These are phyloP conservation scores for Zarea fungicola DNA, from an alignment of 2,329 filamentous ascomycete genomes.

Conservation along the genomic window DNA sequence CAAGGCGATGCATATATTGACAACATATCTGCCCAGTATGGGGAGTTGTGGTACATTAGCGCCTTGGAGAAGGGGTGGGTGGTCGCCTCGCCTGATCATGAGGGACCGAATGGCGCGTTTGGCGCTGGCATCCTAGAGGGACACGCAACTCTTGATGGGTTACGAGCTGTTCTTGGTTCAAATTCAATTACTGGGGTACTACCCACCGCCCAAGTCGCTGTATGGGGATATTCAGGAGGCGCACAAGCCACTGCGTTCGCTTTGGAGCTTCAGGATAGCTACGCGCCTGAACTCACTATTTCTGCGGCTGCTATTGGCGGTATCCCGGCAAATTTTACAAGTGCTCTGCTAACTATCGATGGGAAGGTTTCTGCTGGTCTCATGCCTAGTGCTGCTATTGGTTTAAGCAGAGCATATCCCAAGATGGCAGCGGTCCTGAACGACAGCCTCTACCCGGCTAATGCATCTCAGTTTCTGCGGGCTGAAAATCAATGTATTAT, in stretches of 20 bases:
- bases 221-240: constrained; percentile 5
- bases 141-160: not conserved
- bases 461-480: not conserved
- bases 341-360: not conserved
- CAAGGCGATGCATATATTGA: not conserved
- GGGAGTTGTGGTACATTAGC: not conserved
- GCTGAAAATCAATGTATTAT: not conserved
- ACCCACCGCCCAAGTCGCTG: not conserved
- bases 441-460: not conserved
- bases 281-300: not conserved
- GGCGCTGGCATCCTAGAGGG: not conserved
- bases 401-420: not conserved
- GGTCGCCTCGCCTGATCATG: not conserved
- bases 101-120: not conserved
- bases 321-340: not conserved
- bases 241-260: not conserved
- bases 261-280: not conserved
- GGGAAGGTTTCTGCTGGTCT: not conserved
- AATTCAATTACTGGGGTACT: not conserved
- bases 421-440: not conserved
- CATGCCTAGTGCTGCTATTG: not conserved
- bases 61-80: not conserved
- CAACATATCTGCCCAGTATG: not conserved
- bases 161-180: not conserved
- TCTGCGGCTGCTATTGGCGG: not conserved